A percentile compares a stretch with the other conserved stretches of the same genome.
phyloP scores from a whole-genome alignment of 2,329 filamentous ascomycete species.

The Talaromyces pinophilus region DNA sequence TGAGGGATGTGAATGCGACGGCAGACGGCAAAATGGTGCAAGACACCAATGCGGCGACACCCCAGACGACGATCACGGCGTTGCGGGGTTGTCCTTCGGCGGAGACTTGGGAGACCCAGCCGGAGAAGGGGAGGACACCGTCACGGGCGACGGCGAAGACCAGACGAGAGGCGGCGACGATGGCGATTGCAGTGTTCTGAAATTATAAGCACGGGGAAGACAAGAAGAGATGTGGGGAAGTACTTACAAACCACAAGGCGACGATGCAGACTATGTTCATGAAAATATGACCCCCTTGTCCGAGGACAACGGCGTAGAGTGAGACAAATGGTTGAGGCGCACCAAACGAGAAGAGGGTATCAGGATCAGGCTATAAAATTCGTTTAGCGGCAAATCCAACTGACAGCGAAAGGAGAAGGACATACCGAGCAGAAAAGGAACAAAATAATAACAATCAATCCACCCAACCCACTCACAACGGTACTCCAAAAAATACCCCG shows the following conservation, averaged over 20 bases:
- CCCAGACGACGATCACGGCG: constrained; percentile 61
- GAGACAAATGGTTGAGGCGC: constrained; percentile 61
- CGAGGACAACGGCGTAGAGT: constrained; percentile 59
- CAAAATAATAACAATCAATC: constrained; percentile 58
- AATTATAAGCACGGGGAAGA: constrained; percentile 23
- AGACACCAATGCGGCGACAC: constrained; percentile 55
- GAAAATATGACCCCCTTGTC: constrained; percentile 59
- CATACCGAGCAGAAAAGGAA: constrained; percentile 60
- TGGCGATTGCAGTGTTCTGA: constrained; percentile 60
- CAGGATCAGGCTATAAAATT: constrained; percentile 47
- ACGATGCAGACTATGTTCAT: constrained; percentile 62
- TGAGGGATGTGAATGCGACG: constrained; percentile 57
- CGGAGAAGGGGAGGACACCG: constrained; percentile 60
- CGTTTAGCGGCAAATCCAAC: too few species aligned
- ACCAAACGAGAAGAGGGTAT: constrained; percentile 55
- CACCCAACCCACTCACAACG: constrained; percentile 58
- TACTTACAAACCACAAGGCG: constrained; percentile 54
- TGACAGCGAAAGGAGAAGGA: constrained; percentile 4
- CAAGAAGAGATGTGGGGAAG: constrained; percentile 1
- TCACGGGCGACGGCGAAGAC: constrained; percentile 65
- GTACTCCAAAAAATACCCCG: constrained; percentile 64
- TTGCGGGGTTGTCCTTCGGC: constrained; percentile 60
- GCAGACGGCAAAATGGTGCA: constrained; percentile 61
- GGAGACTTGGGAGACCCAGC: constrained; percentile 58
- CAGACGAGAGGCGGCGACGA: constrained; percentile 61